Evolutionary conservation across 2,329 filamentous ascomycete genomes (phyloP), one percentile per base, ranked within the genome.

Genomic region (Cladosporium oxysporum): DNA sequence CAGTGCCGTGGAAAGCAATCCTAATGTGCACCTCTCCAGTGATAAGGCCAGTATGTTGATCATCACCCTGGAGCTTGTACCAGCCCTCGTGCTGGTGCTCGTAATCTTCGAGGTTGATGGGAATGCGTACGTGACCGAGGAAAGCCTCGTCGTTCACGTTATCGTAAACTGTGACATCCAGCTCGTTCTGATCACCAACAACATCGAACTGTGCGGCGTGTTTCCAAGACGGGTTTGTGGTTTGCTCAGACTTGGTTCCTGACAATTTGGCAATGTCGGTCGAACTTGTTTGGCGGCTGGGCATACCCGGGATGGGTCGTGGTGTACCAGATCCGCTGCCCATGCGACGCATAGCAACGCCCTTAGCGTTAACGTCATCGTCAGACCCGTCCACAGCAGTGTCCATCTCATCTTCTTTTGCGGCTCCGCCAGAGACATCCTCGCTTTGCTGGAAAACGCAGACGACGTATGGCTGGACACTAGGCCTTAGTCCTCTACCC

Each of bases 381-480:
- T 84, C 80, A 55, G 61, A 69, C 57, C 70, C 68, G 60, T 76
- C 71, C 16, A 72, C 70, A 11, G 71, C 71, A 8, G 72, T 72
- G 58, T 77, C 76, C 64, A 83, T 83, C 41, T 85, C 85, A 66
- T 87, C 84, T 64, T 82, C 83, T 70, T 89, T 87, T 21, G 59
- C 59, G 14, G 93, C 91, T 2, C 92, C 92, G 65, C 91, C 90
- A 0, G 95, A 98, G 65, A 99, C 97, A 72, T 96, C 90, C 78
- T 99, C 95, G 75, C 94, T 97, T 77, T 92, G 91, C 78, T 99
- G 95, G 75, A 98, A 99, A 29, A 97, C 93, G 66, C 91, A 96
- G 12, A 99, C 93, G 62, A 97, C 92, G 74, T 99, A 99, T 1
- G 95, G 95, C 74, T 97, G 92, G 66, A 89, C 88, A 75, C 92